Percentiles rank a stretch among this genome's conserved stretches.
These are phyloP conservation scores for Penicillium lividum DNA, from an alignment of 495 filamentous ascomycete species.

Conservation along the genomic window DNA sequence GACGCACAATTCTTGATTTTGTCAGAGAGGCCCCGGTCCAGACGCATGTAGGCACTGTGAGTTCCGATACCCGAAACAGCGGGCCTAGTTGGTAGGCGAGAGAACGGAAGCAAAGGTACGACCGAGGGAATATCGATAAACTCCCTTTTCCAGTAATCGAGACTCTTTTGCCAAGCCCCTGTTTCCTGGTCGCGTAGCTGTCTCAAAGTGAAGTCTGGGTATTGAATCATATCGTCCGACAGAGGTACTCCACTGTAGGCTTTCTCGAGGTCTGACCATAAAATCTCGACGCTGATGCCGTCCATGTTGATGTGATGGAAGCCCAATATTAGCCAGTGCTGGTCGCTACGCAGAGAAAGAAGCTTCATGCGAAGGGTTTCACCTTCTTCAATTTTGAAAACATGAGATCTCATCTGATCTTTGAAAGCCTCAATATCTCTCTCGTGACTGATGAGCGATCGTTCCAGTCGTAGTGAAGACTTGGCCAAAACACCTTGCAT, in stretches of 20 bases:
- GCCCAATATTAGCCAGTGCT: constrained; percentile 33
- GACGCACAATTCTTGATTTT: constrained; percentile 22
- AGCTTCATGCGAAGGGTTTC: constrained; percentile 31
- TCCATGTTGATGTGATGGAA: constrained; percentile 55
- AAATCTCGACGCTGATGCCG: constrained; percentile 40
- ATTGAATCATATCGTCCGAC: constrained; percentile 17
- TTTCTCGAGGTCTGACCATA: constrained; percentile 39
- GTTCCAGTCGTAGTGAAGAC: constrained; percentile 23
- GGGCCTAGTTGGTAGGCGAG: constrained; percentile 15
- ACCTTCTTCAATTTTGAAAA: constrained; percentile 35
- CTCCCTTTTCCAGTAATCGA: constrained; percentile 38
- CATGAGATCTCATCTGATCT: constrained; percentile 19
- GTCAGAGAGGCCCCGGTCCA: constrained; percentile 15
- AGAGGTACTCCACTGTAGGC: constrained; percentile 34
- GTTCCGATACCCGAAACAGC: constrained; percentile 14
- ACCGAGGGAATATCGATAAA: constrained; percentile 26
- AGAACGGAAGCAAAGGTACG: constrained; percentile 41
- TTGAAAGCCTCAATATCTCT: constrained; percentile 16
- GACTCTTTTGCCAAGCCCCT: constrained; percentile 20
- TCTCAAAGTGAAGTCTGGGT: constrained; percentile 25
- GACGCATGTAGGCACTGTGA: constrained; percentile 11
- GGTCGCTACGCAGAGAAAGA: constrained; percentile 15
- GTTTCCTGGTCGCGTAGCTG: constrained; percentile 24
- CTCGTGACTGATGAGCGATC: constrained; percentile 11
- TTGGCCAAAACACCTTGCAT: constrained; percentile 26